These are phyloP conservation scores for Cyclotella choctawhatcheeana DNA, from an alignment of 108 stramenopile species.

Conservation along the genomic window DNA sequence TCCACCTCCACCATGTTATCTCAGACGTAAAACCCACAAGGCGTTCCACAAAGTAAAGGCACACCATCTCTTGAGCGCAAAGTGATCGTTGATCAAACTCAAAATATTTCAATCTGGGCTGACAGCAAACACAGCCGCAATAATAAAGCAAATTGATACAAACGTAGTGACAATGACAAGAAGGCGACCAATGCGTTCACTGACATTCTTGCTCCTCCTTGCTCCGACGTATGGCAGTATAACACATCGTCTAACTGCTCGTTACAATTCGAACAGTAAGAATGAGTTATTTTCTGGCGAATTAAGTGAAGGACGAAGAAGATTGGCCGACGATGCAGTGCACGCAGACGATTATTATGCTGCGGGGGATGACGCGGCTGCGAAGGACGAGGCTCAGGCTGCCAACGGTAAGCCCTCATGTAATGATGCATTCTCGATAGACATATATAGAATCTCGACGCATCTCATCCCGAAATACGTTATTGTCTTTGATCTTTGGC, in stretches of 20 bases:
- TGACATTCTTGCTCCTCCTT: neutral
- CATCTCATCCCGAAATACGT: neutral
- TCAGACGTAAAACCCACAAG: too few species aligned
- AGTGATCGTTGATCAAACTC: too few species aligned
- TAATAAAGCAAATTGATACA: too few species aligned
- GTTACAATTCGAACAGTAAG: neutral
- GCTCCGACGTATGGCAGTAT: neutral
- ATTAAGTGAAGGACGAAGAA: neutral
- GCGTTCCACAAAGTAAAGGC: too few species aligned
- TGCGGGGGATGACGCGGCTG: slow-evolving; percentile 1
- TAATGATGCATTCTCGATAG: neutral
- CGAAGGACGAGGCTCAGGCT: slow-evolving; percentile 3
- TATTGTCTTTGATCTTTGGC: neutral
- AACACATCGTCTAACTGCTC: slow-evolving; percentile 5
- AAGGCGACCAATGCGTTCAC: neutral
- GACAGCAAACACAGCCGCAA: too few species aligned
- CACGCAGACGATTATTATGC: too few species aligned
- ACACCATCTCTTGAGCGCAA: too few species aligned
- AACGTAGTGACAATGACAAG: neutral
- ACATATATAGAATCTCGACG: neutral
- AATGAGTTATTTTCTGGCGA: neutral
- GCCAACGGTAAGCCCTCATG: neutral
- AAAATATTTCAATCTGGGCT: too few species aligned
- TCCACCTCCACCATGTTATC: too few species aligned
- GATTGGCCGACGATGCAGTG: too few species aligned